phyloP scores from a whole-genome alignment of 2,329 filamentous ascomycete species.

The Neonectria sp. region DNA sequence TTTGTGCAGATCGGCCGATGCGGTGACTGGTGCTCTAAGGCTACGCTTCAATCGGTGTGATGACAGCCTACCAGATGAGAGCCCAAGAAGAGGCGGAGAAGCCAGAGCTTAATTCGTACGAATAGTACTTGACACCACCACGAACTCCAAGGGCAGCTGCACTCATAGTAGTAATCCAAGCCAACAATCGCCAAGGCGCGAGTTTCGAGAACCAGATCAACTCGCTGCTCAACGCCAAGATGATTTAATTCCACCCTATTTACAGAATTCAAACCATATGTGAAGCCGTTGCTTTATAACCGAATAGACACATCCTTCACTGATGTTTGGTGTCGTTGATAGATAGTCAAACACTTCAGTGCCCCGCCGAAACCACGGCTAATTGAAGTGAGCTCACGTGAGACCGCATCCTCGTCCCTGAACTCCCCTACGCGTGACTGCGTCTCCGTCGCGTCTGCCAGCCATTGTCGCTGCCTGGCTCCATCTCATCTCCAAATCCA shows the following conservation, averaged over 20 bases:
- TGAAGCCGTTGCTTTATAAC: neutral
- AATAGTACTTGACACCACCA: too few relatives aligned
- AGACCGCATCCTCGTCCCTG: slow-evolving; percentile 21
- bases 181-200: neutral
- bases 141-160: too few relatives aligned
- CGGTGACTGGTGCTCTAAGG: neutral
- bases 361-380: slow-evolving; percentile 11
- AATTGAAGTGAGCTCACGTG: slow-evolving; percentile 18
- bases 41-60: neutral
- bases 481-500: neutral
- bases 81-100: too few relatives aligned
- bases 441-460: slow-evolving; percentile 15
- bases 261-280: neutral
- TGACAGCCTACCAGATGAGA: too few relatives aligned
- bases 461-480: slow-evolving; percentile 9
- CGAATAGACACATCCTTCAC: too few relatives aligned
- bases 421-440: slow-evolving; percentile 14
- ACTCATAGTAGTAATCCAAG: too few relatives aligned
- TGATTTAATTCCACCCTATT: neutral
- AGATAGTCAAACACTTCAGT: neutral
- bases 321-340: neutral
- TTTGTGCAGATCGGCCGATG: neutral
- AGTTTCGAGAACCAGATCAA: neutral
- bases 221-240: too few relatives aligned
- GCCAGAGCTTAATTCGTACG: too few relatives aligned